Evolutionary conservation across 169 alveolate genomes (phyloP), one percentile per base, ranked within the genome.

Genomic region (Plasmodium gonderi): DNA sequence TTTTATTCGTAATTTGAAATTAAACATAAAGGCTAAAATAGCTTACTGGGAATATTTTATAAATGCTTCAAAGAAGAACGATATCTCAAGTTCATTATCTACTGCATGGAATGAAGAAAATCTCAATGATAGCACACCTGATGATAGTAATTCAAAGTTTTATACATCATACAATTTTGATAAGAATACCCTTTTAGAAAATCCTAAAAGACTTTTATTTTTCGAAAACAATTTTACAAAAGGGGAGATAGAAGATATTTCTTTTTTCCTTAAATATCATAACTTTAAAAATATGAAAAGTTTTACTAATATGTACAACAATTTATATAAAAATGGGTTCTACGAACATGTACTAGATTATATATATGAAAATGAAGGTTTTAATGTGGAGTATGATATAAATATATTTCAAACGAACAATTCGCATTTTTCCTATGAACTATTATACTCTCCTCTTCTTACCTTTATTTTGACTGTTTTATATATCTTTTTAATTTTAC

Each of bases 241-340:
- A 64, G 67, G 77, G n/a, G 92, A 83, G 75, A 33, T 69, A 44
- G 82, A 45, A 69, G 92, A 83, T 31, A 83, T 72, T 4, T 72
- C 92, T 47, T 83, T 83, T 33, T 83, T 83, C 45, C 81, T 83
- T 42, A 83, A 83, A 33, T 47, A 83, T 83, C 51, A 83, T 42
- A 31, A 83, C 64, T 83, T 83, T 83, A 72, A 83, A 33, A 83
- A 83, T 29, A 83, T 83, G 92, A 83, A 69, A 44, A 69, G 42
- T 83, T 83, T 83, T 83, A 83, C 74, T 29, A 69, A 83, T 76
- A 72, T 83, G 92, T 83, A 83, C 77, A 83, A 83, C 64, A 83
- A 69, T 83, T 83, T 83, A 76, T 83, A 83, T 72, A 83, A 83
- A 69, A 83, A 69, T 69, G 92, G 92, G 11, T 45, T 69, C 42